phyloP scores from a whole-genome alignment of 2,329 filamentous ascomycete genomes.

The Fusarium vanettenii region DNA sequence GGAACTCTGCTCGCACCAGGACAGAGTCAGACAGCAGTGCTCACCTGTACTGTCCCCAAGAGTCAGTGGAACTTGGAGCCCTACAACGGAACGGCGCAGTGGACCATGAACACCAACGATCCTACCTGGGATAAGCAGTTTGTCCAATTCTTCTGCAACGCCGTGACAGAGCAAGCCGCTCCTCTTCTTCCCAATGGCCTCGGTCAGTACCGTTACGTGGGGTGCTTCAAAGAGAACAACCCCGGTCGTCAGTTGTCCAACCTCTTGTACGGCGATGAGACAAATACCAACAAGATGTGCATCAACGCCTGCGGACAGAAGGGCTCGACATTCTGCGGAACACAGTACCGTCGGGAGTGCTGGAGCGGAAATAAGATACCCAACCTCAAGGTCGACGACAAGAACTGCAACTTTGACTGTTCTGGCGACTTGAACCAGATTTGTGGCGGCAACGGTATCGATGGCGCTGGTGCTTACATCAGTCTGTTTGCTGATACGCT shows the following conservation, averaged over 20 bases:
- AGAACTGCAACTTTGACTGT: slow-evolving; percentile 64
- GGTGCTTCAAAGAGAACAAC: slow-evolving; percentile 68
- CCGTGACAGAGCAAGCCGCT: slow-evolving; percentile 63
- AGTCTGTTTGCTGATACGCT: slow-evolving; percentile 59
- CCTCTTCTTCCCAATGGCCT: slow-evolving; percentile 58
- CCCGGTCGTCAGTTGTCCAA: slow-evolving; percentile 62
- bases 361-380: slow-evolving; percentile 65
- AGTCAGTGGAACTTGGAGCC: slow-evolving; percentile 66
- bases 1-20: slow-evolving; percentile 63
- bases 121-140: slow-evolving; percentile 62
- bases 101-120: slow-evolving; percentile 70
- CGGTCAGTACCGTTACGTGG: slow-evolving; percentile 63
- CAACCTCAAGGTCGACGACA: slow-evolving; percentile 54
- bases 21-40: slow-evolving; percentile 61
- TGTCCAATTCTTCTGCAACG: slow-evolving; percentile 63
- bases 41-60: slow-evolving; percentile 68
- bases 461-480: slow-evolving; percentile 54
- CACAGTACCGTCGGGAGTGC: slow-evolving; percentile 63
- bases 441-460: slow-evolving; percentile 63
- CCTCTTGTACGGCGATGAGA: slow-evolving; percentile 54
- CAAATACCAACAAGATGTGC: slow-evolving; percentile 58
- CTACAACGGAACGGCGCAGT: slow-evolving; percentile 60
- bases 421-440: slow-evolving; percentile 60
- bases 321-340: slow-evolving; percentile 58
- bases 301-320: slow-evolving; percentile 55